Percentiles rank a stretch among this genome's conserved stretches.
Evolutionary conservation across 805 yeast species (phyloP).

Genomic region (Barnettozyma sucrosica): DNA sequence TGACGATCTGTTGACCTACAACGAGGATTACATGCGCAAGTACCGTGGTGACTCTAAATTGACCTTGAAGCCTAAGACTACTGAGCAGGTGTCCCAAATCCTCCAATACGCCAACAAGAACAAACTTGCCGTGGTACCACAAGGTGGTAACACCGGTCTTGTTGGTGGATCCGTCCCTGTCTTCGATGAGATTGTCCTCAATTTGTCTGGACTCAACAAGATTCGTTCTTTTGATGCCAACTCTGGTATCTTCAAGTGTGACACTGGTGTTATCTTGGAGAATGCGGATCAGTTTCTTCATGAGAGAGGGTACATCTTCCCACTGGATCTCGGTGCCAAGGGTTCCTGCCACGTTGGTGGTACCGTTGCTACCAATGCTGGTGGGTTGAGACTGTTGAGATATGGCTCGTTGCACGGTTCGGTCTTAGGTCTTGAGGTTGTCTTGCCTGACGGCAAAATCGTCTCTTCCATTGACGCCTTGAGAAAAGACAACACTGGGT

Average conservation of each 20-base stretch:
- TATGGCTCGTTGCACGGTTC: constrained; percentile 92
- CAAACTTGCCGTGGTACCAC: constrained; percentile 84
- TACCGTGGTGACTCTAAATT: constrained; percentile 82
- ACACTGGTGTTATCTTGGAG: constrained; percentile 87
- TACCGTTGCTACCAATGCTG: constrained; percentile 92
- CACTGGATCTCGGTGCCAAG: constrained; percentile 91
- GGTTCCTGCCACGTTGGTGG: constrained; percentile 97
- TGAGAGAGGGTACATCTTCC: constrained; percentile 85
- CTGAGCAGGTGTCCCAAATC: constrained; percentile 71
- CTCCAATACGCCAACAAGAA: constrained; percentile 74
- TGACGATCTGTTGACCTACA: constrained; percentile 64
- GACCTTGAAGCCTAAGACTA: constrained; percentile 76
- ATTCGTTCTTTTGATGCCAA: constrained; percentile 76
- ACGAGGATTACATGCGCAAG: constrained; percentile 93
- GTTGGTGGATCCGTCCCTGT: constrained; percentile 94
- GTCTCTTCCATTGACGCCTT: constrained; percentile 75
- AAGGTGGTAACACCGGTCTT: constrained; percentile 94
- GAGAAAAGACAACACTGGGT: constrained; percentile 94
- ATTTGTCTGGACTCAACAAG: constrained; percentile 64
- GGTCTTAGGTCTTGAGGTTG: constrained; percentile 87
- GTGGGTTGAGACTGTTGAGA: constrained; percentile 81
- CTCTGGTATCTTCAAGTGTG: constrained; percentile 82
- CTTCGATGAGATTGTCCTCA: constrained; percentile 81
- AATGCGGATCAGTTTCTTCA: constrained; percentile 72
- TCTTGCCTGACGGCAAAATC: constrained; percentile 84